A percentile compares a stretch with the other conserved stretches of the same genome.
These are phyloP conservation scores for Leccinum barrowsii DNA, from an alignment of 768 basidiomycete genomes.

Conservation along the genomic window DNA sequence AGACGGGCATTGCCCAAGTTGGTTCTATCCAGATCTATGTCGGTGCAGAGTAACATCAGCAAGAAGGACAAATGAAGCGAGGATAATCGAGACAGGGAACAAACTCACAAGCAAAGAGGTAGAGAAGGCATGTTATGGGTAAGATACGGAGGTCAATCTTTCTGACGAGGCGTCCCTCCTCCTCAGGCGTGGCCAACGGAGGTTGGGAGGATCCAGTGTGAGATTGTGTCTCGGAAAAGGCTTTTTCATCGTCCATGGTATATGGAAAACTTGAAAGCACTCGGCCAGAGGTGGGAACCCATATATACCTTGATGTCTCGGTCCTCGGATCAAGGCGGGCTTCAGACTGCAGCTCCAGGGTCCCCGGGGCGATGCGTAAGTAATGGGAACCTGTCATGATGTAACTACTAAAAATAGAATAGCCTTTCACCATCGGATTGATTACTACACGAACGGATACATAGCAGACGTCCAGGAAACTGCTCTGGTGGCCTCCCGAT, in stretches of 20 bases:
- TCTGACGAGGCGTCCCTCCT: conserved; percentile 35
- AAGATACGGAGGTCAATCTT: conserved; percentile 36
- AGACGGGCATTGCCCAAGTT: conserved; percentile 79
- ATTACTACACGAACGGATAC: background rate
- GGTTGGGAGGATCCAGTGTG: background rate
- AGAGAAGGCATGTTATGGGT: conserved; percentile 66
- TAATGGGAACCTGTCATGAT: background rate
- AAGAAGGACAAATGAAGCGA: background rate
- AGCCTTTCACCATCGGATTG: background rate
- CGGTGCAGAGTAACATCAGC: background rate
- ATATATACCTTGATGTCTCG: background rate
- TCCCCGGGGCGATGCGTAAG: background rate
- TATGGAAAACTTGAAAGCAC: background rate
- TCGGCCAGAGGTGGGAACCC: background rate
- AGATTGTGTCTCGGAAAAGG: background rate
- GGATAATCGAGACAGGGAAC: background rate
- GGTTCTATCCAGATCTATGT: conserved; percentile 59
- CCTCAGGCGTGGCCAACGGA: conserved; percentile 27
- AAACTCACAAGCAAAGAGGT: conserved; percentile 67
- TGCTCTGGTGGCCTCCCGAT: background rate
- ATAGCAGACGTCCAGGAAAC: background rate
- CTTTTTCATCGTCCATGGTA: conserved; percentile 23
- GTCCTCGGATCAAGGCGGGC: background rate
- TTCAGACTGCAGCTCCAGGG: background rate
- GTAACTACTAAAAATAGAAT: background rate